Evolutionary conservation across 495 filamentous ascomycete species (phyloP).

Genomic region (Daldinia loculata): DNA sequence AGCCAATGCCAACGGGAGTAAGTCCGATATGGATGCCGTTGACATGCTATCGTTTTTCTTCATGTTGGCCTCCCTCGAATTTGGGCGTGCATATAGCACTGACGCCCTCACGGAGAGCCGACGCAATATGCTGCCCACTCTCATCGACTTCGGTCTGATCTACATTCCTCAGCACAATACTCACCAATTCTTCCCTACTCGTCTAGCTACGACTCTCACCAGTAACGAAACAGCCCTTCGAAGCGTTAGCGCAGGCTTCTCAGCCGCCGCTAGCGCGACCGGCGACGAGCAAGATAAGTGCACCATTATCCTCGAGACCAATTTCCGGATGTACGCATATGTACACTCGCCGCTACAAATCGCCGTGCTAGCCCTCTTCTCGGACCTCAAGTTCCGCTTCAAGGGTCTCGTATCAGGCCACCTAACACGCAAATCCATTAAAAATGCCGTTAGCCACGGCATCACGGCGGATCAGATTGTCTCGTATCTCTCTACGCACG

Average conservation of each 20-base stretch:
- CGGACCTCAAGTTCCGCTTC: slow-evolving; percentile 83
- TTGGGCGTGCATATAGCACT: slow-evolving; percentile 88
- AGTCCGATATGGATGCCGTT: slow-evolving; percentile 81
- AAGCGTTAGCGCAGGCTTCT: slow-evolving; percentile 65
- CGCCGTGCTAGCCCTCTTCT: slow-evolving; percentile 90
- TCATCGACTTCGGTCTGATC: slow-evolving; percentile 91
- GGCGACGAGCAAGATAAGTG: slow-evolving; percentile 64
- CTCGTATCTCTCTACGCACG: slow-evolving; percentile 83
- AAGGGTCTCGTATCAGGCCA: slow-evolving; percentile 91
- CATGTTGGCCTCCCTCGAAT: slow-evolving; percentile 90
- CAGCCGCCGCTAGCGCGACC: slow-evolving; percentile 55
- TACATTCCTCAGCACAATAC: slow-evolving; percentile 67
- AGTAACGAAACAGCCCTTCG: slow-evolving; percentile 76
- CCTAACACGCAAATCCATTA: slow-evolving; percentile 85
- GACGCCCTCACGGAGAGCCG: slow-evolving; percentile 79
- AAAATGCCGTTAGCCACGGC: slow-evolving; percentile 83
- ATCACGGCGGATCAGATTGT: slow-evolving; percentile 97
- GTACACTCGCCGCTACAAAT: slow-evolving; percentile 92
- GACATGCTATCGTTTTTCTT: slow-evolving; percentile 97
- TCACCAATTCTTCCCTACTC: slow-evolving; percentile 89
- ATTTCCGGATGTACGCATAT: slow-evolving; percentile 97
- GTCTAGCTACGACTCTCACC: slow-evolving; percentile 93
- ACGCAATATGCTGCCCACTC: slow-evolving; percentile 81
- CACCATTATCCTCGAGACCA: slow-evolving; percentile 97
- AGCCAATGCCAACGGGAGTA: slow-evolving; percentile 38